Evolutionary conservation across 805 yeast species (phyloP).

Genomic region (Osmozyma mogii): DNA sequence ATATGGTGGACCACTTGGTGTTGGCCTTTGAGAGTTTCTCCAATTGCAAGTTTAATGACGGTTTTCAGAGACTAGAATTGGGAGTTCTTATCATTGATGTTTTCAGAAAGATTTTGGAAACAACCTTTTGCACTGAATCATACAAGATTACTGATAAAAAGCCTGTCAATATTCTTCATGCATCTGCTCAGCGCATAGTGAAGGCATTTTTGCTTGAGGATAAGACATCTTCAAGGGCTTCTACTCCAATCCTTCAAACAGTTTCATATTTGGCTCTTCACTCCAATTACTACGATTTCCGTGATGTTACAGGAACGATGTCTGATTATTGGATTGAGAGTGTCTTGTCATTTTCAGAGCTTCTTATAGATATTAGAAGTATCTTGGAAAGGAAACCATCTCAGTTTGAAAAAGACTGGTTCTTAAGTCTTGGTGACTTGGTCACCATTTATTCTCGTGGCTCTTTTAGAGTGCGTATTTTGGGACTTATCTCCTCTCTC

Average conservation of each 20-base stretch:
- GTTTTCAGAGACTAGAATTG: conserved; percentile 52
- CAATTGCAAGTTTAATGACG: conserved; percentile 56
- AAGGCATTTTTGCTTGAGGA: conserved; percentile 48
- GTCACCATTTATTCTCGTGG: conserved; percentile 50
- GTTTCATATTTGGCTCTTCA: conserved; percentile 39
- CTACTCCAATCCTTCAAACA: conserved; percentile 44
- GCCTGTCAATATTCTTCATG: conserved; percentile 41
- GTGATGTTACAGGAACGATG: conserved; percentile 40
- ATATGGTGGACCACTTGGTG: conserved; percentile 48
- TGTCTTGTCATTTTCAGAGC: conserved; percentile 48
- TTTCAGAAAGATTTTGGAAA: conserved; percentile 46
- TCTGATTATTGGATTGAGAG: conserved; percentile 41
- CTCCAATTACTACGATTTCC: conserved; percentile 28
- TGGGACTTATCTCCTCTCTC: conserved; percentile 49
- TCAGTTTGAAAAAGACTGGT: conserved; percentile 55
- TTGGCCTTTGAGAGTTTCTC: conserved; percentile 66
- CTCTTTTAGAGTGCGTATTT: conserved; percentile 40
- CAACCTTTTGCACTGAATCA: conserved; percentile 18
- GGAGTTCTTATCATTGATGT: conserved; percentile 48
- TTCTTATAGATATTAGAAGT: conserved; percentile 52
- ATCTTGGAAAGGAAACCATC: conserved; percentile 45
- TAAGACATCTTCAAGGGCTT: conserved; percentile 43
- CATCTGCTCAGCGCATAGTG: conserved; percentile 43
- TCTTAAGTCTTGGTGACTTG: conserved; percentile 45
- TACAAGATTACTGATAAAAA: conserved; percentile 43